Base-by-base conservation (phyloP, 352 stramenopile species). In the Phytophthora palmivora region DNA sequence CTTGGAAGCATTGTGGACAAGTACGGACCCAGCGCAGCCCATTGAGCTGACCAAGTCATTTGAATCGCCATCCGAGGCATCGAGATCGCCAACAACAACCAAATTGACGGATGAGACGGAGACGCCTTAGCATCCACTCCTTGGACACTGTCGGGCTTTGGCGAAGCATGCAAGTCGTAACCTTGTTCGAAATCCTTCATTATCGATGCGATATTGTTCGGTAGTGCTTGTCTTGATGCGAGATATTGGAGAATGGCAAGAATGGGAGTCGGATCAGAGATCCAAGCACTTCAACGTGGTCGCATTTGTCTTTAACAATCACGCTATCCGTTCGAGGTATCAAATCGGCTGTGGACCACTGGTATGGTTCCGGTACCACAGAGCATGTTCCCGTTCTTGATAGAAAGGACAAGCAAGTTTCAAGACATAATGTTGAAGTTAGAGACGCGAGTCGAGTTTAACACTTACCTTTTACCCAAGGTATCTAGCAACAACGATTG, bases 1-100 rank as follows among this genome's bases (percentile, higher is more conserved):
- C 57, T 52, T 3, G 74, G 63, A 6, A 88, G 33, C 51, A 88
- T 73, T 0, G 72, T 85, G 0, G 61, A 63, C 6, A 88, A 53
- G 42, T 85, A 84, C 0, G 79, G 79, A 8, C 75, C 76, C 5
- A 88, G 49, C 11, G 68, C 76, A 6, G 74, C 74, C 76, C 75
- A 88, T 61, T 88, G 79, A 16, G 79, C 76, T 26, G 76, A 55
- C 76, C 76, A 88, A 0, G 76, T 74, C 73, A 85, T 84, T 22
- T 76, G 62, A 36, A 88, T 80, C 14, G 74, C 76, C 71, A 88
- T 76, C 18, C 74, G 74, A 11, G 76, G 76, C 46, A 82, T 67
- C 22, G 76, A 85, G n/a, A 88, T 60, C 0, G 70, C 63, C 22
- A 88, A 38, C 12, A 88, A 55, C 42, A 77, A 56, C 49, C 49